Conservation (phyloP, 352 stramenopile species). For the Globisporangium paddicum region DNA sequence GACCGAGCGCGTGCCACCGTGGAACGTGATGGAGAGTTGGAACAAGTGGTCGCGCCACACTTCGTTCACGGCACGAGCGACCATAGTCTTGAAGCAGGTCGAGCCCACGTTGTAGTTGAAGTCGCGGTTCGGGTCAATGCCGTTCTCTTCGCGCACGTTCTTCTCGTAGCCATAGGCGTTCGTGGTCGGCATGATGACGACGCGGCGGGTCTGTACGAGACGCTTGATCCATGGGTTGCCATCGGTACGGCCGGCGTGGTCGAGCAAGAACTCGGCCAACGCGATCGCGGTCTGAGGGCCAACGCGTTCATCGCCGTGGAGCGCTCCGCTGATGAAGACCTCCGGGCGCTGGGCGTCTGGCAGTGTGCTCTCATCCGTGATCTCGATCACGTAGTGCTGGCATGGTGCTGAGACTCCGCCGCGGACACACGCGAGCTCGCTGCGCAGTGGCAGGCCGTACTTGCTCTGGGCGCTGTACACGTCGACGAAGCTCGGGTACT, state of each 20-base stretch:
- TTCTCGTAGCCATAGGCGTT: constrained; percentile 92
- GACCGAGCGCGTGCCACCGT: constrained; percentile 93
- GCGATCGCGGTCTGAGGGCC: constrained; percentile 84
- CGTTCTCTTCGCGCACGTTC: constrained; percentile 69
- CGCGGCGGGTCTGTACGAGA: constrained; percentile 78
- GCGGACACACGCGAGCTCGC: constrained; percentile 46
- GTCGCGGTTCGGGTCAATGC: constrained; percentile 95
- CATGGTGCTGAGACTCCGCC: constrained; percentile 38
- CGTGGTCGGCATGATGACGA: constrained; percentile 84
- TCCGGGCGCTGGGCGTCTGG: constrained; percentile 77
- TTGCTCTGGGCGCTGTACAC: constrained; percentile 76
- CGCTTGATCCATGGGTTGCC: constrained; percentile 49
- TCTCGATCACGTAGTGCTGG: constrained; percentile 79
- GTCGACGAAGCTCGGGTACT: constrained; percentile 65
- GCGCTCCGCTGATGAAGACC: constrained; percentile 91
- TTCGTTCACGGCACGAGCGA: constrained; percentile 92
- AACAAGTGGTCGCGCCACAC: constrained; percentile 95
- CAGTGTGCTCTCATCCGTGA: constrained; percentile 72
- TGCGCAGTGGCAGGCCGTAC: constrained; percentile 54
- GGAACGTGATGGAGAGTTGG: constrained; percentile 95
- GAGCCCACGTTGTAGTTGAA: constrained; percentile 91
- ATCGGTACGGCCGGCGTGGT: constrained; percentile 38
- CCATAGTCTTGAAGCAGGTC: constrained; percentile 92
- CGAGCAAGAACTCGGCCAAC: constrained; percentile 56
- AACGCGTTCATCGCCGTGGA: constrained; percentile 95